Evolutionary conservation across 2,329 filamentous ascomycete genomes (phyloP), one percentile per base, ranked within the genome.

Genomic region (Cordyceps javanica): DNA sequence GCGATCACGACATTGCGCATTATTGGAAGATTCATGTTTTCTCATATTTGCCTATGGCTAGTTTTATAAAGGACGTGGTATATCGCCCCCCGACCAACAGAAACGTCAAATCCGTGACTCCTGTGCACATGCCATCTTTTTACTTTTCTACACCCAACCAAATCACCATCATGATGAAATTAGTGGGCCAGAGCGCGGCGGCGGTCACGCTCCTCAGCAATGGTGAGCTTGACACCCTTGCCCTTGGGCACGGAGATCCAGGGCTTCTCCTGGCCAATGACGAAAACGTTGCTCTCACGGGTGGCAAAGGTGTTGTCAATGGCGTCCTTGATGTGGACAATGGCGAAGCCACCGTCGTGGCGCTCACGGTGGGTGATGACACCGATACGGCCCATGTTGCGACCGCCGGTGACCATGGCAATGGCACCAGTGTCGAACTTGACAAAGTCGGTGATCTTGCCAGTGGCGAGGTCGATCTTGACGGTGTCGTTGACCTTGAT

Each of bases 401-500:
- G 94, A 87, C 94, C 94, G 88, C 94, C 94, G 70, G 94, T 99
- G 74, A 89, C 89, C 93, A 99, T 99, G 78, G 89, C 91, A 71
- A 99, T 91, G 75, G 91, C 89, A 80, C 93, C 94, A 74, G 92
- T 97, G 79, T 99, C 94, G 82, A 99, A 99, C 81, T 89, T 90
- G 86, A 97, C 91, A 82, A 89, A 97, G 81, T 99, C 94, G 70
- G 83, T 80, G 82, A 99, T 95, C 88, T 97, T 99, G 84, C 94
- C 94, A 66, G 91, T 96, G 72, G 89, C 80, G 60, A 99, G 84
- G 74, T 99, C 90, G 71, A 99, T 93, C 91, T 99, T 99, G 81
- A 99, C 92, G 61, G 94, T 97, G 84, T 99, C 94, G 86, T 99
- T 97, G 83, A 99, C 94, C 87, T 95, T 96, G 87, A 99, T 96